Conservation (phyloP, 2,329 filamentous ascomycete species). For the Delphinella strobiligena region DNA sequence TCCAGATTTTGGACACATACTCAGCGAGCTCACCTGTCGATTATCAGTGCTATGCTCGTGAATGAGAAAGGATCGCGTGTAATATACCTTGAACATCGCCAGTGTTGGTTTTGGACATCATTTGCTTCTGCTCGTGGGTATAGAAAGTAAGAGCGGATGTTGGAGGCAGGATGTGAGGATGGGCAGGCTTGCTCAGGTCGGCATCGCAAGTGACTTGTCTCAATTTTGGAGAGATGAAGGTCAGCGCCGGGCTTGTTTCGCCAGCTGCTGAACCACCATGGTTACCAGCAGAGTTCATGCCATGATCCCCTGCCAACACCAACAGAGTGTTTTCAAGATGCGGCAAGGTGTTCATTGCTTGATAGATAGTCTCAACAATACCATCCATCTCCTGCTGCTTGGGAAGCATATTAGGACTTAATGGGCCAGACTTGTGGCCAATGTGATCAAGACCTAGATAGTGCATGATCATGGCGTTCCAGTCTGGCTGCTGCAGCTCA, state of each 20-base stretch:
- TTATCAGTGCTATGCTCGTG: too few species aligned
- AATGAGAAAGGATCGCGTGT: too few species aligned
- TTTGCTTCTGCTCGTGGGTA: too few species aligned
- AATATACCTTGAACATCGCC: too few species aligned
- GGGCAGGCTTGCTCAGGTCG: too few species aligned
- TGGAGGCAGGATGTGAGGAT: too few species aligned
- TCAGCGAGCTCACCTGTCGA: neutral
- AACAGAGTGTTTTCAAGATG: slow-evolving; percentile 71
- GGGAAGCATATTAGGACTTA: slow-evolving; percentile 72
- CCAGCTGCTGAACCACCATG: slow-evolving; percentile 89
- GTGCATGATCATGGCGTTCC: slow-evolving; percentile 89
- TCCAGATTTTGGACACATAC: neutral
- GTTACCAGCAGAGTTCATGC: slow-evolving; percentile 99
- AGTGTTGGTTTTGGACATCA: too few species aligned
- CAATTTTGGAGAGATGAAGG: slow-evolving; percentile 83
- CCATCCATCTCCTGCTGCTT: slow-evolving; percentile 92
- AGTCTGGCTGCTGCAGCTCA: slow-evolving; percentile 68
- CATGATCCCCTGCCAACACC: slow-evolving; percentile 84
- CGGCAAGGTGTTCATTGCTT: slow-evolving; percentile 55
- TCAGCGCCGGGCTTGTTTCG: slow-evolving; percentile 83
- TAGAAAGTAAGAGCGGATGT: too few species aligned
- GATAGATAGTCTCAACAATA: slow-evolving; percentile 65
- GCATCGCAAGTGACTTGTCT: slow-evolving; percentile 20
- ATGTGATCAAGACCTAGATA: slow-evolving; percentile 96
- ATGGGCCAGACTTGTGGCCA: slow-evolving; percentile 86